Conservation (phyloP, 2,329 filamentous ascomycete genomes). For the Elsinoe perseae region DNA sequence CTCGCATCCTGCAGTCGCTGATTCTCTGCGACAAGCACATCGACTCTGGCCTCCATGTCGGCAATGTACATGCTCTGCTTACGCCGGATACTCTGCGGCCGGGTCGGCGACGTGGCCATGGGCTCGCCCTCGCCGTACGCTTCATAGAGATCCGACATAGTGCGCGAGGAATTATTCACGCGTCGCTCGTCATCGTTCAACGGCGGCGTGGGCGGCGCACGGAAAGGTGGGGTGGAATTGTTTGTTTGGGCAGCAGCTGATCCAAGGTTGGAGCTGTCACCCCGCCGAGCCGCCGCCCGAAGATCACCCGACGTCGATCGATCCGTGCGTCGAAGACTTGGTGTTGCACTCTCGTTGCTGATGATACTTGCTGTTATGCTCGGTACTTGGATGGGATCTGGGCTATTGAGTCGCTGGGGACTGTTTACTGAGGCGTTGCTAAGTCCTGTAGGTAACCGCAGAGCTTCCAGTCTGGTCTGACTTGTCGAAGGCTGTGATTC, state of each 20-base stretch:
- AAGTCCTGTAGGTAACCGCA: constrained; percentile 35
- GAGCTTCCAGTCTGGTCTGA: constrained; percentile 23
- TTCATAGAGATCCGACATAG: constrained; percentile 86
- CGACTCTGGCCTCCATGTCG: constrained; percentile 78
- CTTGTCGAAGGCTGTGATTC: neutral
- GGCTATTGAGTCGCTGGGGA: constrained; percentile 33
- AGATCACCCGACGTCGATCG: constrained; percentile 67
- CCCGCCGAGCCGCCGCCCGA: constrained; percentile 57
- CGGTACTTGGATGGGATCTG: constrained; percentile 50
- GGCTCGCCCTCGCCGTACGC: constrained; percentile 88
- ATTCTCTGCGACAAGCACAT: constrained; percentile 81
- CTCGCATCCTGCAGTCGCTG: constrained; percentile 62
- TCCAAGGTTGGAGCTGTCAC: constrained; percentile 38
- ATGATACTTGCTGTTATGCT: constrained; percentile 54
- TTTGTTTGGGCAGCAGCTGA: constrained; percentile 31
- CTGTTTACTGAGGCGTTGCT: constrained; percentile 40
- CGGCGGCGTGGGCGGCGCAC: constrained; percentile 40
- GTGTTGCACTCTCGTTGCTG: constrained; percentile 53
- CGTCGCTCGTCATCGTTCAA: constrained; percentile 65
- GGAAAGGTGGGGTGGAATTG: constrained; percentile 32
- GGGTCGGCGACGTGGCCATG: constrained; percentile 74
- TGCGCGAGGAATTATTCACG: constrained; percentile 53
- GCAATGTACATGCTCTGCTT: constrained; percentile 93
- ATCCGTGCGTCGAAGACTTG: constrained; percentile 63
- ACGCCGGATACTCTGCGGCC: constrained; percentile 91